Conservation (phyloP, 2,329 filamentous ascomycete species). For the Chaetothyriales sp. region DNA sequence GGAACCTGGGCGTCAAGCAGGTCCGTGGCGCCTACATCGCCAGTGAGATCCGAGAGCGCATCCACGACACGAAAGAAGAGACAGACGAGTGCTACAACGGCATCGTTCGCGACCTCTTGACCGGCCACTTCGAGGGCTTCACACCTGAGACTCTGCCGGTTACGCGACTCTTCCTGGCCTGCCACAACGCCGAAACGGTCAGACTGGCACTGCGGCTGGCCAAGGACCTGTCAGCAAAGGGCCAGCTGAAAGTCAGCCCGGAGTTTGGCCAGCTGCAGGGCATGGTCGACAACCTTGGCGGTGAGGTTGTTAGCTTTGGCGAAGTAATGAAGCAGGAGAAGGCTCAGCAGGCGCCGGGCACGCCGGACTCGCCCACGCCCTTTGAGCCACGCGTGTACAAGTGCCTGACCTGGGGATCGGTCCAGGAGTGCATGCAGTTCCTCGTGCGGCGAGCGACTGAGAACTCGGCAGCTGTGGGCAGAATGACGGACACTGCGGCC, state of each 20-base stretch:
- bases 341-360: constrained; percentile 19
- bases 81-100: constrained; percentile 40
- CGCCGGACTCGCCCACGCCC: constrained; percentile 14
- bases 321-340: constrained; percentile 9
- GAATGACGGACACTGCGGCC: constrained; percentile 46
- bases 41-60: constrained; percentile 31
- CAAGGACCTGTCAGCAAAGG: constrained; percentile 31
- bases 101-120: constrained; percentile 40
- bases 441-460: constrained; percentile 52
- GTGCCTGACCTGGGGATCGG: constrained; percentile 44
- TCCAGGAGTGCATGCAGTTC: constrained; percentile 46
- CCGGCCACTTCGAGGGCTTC: constrained; percentile 23
- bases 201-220: constrained; percentile 34
- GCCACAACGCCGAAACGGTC: constrained; percentile 43
- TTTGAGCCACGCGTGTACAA: constrained; percentile 39
- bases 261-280: constrained; percentile 73
- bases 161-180: constrained; percentile 37
- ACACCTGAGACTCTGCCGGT: constrained; percentile 22
- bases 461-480: constrained; percentile 54
- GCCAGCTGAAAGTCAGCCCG: constrained; percentile 31
- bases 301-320: constrained; percentile 28
- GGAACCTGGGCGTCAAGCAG: constrained; percentile 37
- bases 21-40: constrained; percentile 40
- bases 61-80: constrained; percentile 33
- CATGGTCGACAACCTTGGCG: constrained; percentile 86